Conservation (phyloP, 2,329 filamentous ascomycete genomes). For the Claviceps sp. region DNA sequence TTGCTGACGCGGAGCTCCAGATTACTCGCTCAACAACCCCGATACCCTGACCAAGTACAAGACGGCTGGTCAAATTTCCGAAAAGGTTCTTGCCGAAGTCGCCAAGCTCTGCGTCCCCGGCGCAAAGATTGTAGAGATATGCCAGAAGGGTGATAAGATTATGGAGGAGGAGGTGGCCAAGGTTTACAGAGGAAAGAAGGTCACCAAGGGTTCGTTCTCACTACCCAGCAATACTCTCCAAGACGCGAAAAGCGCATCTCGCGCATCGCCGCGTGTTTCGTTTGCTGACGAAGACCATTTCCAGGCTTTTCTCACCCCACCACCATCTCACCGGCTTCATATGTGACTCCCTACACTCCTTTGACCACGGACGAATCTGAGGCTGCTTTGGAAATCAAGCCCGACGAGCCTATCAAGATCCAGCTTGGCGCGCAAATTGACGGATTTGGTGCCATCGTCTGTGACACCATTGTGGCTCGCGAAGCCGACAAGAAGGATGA, state of each 20-base stretch:
- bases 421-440: constrained; percentile 98
- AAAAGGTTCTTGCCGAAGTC: constrained; percentile 87
- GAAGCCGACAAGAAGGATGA: constrained; percentile 46
- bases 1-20: constrained; percentile 27
- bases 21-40: constrained; percentile 81
- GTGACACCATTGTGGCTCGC: constrained; percentile 73
- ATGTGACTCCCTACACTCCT: constrained; percentile 93
- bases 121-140: constrained; percentile 86
- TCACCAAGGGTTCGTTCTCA: constrained; percentile 59
- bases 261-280: background rate
- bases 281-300: constrained; percentile 2
- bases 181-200: constrained; percentile 98
- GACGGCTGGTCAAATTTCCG: constrained; percentile 85
- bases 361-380: constrained; percentile 77
- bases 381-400: constrained; percentile 65
- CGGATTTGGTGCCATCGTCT: constrained; percentile 91
- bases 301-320: constrained; percentile 83
- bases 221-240: background rate
- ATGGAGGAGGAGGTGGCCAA: constrained; percentile 87
- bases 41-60: constrained; percentile 99
- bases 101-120: constrained; percentile 61
- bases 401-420: constrained; percentile 85
- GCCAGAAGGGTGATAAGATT: constrained; percentile 89
- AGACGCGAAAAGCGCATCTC: background rate
- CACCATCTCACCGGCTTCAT: constrained; percentile 85